A percentile compares a stretch with the other conserved stretches of the same genome.
Conservation (phyloP, 208 protist genomes). For the Blechomonas ayalai region DNA sequence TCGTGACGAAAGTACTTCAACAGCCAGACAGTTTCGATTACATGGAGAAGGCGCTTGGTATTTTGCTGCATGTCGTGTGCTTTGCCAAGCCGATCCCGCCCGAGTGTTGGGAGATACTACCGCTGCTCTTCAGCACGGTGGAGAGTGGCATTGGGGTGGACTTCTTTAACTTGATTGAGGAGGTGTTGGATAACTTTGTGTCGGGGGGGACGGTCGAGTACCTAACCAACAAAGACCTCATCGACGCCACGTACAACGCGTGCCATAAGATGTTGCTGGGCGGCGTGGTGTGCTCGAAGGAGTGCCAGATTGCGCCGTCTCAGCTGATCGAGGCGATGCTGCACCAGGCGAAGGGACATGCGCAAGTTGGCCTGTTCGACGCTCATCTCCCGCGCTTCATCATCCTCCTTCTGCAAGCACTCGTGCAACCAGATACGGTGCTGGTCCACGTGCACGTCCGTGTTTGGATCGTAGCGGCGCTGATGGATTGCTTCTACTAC, state of each 20-base stretch:
- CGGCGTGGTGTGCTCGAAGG: constrained; percentile 27
- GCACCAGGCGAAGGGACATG: constrained; percentile 67
- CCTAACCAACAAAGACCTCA: constrained; percentile 46
- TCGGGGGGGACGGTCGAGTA: constrained; percentile 56
- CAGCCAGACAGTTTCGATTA: constrained; percentile 75
- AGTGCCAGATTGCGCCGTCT: constrained; percentile 53
- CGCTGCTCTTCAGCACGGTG: constrained; percentile 50
- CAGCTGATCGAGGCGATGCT: constrained; percentile 84
- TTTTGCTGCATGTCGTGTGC: constrained; percentile 56
- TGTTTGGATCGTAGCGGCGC: constrained; percentile 69
- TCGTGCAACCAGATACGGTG: constrained; percentile 47
- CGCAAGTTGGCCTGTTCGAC: constrained; percentile 37
- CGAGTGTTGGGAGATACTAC: constrained; percentile 61
- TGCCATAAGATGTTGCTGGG: constrained; percentile 84
- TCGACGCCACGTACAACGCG: constrained; percentile 54
- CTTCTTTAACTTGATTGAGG: constrained; percentile 75
- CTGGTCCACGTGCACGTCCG: constrained; percentile 38
- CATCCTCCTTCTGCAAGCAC: constrained; percentile 52
- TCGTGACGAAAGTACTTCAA: constrained; percentile 46
- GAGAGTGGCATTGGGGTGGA: constrained; percentile 79
- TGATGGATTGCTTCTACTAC: constrained; percentile 88
- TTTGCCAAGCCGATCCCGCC: constrained; percentile 59
- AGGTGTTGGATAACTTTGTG: constrained; percentile 80
- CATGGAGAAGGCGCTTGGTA: constrained; percentile 72
- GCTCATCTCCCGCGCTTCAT: constrained; percentile 56